phyloP scores from a whole-genome alignment of 129 eudicot species.

The Heracleum sosnowskyi region DNA sequence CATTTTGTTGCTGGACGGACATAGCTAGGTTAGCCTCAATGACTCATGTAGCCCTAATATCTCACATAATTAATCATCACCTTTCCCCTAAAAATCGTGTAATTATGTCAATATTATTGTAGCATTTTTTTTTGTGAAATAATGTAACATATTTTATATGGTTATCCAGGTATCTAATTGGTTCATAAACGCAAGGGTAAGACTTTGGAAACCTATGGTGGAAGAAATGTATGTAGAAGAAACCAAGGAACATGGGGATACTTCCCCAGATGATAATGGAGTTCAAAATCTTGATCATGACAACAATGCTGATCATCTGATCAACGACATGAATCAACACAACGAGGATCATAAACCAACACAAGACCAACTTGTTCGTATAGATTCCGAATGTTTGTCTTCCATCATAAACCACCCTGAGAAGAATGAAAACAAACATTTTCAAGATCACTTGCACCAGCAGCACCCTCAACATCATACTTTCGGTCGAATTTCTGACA shows the following conservation, averaged over 20 bases:
- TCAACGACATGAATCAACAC: conserved; percentile 11
- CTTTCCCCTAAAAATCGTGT: too few species aligned
- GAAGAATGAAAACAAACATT: conserved; percentile 22
- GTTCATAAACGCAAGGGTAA: conserved; percentile 96
- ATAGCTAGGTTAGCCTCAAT: too few species aligned
- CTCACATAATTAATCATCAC: too few species aligned
- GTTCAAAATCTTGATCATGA: conserved; percentile 25
- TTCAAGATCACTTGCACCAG: conserved; percentile 20
- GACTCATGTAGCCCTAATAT: too few species aligned
- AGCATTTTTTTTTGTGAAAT: neutral
- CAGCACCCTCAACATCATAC: conserved; percentile 27
- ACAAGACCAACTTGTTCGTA: conserved; percentile 49
- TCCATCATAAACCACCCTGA: conserved; percentile 59
- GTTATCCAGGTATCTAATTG: conserved; percentile 75
- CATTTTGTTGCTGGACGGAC: too few species aligned
- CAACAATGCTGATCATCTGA: neutral
- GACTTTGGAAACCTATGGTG: conserved; percentile 99
- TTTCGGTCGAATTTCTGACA: conserved; percentile 42
- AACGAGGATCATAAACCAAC: conserved; percentile 60
- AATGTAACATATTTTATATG: neutral
- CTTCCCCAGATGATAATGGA: conserved; percentile 25
- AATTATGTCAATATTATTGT: neutral
- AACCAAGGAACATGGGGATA: conserved; percentile 43
- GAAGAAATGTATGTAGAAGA: conserved; percentile 97
- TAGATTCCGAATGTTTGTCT: conserved; percentile 72